Conservation (phyloP, 768 basidiomycete genomes). For the Lactarius akahatsu region DNA sequence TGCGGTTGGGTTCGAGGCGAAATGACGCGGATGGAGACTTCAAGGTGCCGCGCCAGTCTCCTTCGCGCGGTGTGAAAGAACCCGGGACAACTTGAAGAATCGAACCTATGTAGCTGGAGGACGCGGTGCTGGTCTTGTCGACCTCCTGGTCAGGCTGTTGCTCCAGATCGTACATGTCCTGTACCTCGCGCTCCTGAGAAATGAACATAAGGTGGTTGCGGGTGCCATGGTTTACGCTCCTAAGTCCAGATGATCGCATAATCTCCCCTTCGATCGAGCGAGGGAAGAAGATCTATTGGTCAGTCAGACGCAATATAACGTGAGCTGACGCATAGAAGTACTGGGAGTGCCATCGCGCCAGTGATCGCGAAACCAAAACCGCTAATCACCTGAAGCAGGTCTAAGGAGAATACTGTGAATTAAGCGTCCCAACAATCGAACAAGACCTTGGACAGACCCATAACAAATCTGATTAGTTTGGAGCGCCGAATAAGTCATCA, state of each 20-base stretch:
- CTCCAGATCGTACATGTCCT: constrained; percentile 1
- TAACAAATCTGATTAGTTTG: background rate
- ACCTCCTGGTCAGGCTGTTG: background rate
- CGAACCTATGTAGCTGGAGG: background rate
- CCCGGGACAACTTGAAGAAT: background rate
- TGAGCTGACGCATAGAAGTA: background rate
- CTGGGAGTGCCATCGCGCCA: constrained; percentile 6
- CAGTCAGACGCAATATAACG: constrained; percentile 25
- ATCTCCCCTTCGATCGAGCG: constrained; percentile 71
- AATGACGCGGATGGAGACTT: background rate
- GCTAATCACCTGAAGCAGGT: background rate
- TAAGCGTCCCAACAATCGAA: background rate
- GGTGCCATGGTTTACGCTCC: constrained; percentile 34
- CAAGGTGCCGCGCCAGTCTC: background rate
- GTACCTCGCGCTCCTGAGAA: background rate
- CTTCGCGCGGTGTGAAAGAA: background rate
- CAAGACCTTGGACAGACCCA: background rate
- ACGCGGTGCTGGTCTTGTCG: background rate
- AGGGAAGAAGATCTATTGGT: constrained; percentile 76
- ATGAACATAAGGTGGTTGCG: background rate
- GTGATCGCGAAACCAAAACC: constrained; percentile 10
- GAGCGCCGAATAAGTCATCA: background rate
- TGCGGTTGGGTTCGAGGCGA: constrained; percentile 9
- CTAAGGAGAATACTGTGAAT: background rate
- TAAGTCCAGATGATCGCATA: constrained; percentile 29